Conservation (phyloP, 2,329 filamentous ascomycete species). For the Pestalotiopsis sp. region DNA sequence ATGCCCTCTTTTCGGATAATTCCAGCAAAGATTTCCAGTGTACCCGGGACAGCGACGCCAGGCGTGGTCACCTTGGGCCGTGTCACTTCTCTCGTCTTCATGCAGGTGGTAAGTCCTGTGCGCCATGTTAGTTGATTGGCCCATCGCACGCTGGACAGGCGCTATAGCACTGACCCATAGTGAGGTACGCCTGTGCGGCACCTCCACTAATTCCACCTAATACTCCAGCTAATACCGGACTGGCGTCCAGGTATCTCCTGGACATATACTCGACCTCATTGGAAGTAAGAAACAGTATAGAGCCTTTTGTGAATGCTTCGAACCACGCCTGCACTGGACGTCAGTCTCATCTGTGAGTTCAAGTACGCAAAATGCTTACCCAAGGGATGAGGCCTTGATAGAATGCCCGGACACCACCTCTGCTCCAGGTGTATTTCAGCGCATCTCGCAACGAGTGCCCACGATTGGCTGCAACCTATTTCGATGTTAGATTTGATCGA, state of each 20-base stretch:
- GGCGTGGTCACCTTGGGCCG: slow-evolving; percentile 90
- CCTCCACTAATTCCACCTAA: slow-evolving; percentile 89
- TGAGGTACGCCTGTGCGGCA: slow-evolving; percentile 96
- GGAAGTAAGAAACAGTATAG: slow-evolving; percentile 97
- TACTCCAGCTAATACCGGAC: slow-evolving; percentile 81
- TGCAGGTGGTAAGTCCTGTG: slow-evolving; percentile 67
- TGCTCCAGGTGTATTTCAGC: background rate
- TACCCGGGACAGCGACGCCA: slow-evolving; percentile 54
- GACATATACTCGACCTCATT: slow-evolving; percentile 96
- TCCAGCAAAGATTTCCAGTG: slow-evolving; percentile 68
- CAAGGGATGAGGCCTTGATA: background rate
- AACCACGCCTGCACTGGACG: slow-evolving; percentile 76
- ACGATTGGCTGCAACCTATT: background rate
- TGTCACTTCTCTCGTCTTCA: slow-evolving; percentile 99
- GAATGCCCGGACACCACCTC: background rate
- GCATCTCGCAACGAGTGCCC: background rate
- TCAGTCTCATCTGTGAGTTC: background rate
- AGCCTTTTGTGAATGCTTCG: slow-evolving; percentile 98
- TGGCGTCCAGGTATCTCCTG: slow-evolving; percentile 80
- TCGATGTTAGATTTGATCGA: background rate
- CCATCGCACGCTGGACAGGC: background rate
- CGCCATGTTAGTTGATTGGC: background rate
- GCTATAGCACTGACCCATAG: slow-evolving; percentile 90
- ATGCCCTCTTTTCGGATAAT: background rate
- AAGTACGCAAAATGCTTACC: background rate